Evolutionary conservation across 75 land plant genomes (phyloP).

Genomic region (Sequoia sempervirens): DNA sequence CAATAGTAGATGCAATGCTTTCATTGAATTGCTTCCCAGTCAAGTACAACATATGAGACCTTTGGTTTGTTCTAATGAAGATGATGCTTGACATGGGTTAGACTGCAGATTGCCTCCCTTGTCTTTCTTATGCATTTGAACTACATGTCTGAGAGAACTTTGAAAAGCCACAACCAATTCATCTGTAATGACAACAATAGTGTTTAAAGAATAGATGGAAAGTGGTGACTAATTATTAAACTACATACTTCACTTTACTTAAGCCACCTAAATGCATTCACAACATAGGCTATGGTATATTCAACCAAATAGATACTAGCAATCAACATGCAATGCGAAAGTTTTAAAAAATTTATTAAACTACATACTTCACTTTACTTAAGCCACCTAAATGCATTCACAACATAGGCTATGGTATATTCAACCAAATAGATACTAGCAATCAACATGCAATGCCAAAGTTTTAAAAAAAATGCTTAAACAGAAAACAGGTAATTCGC

Average conservation of each 20-base stretch:
- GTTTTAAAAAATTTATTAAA: not conserved
- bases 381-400: not conserved
- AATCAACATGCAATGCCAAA: not conserved
- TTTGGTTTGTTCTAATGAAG: not conserved
- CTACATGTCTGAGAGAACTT: not conserved
- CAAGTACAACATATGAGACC: no score
- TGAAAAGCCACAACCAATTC: not conserved
- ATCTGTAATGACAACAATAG: not conserved
- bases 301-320: not conserved
- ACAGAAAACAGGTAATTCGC: not conserved
- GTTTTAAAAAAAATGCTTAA: not conserved
- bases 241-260: not conserved
- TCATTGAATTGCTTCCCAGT: no score
- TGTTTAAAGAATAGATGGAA: not conserved
- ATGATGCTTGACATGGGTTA: conserved; percentile 3
- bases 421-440: not conserved
- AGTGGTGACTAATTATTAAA: not conserved
- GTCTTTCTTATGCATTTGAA: conserved; percentile 24
- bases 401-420: not conserved
- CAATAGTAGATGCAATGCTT: no score
- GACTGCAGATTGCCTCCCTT: conserved; percentile 15
- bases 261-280: not conserved
- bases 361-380: not conserved
- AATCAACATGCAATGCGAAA: not conserved
- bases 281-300: not conserved